Conservation (phyloP, 2,329 filamentous ascomycete genomes). For the Trichoderma guizhouense region DNA sequence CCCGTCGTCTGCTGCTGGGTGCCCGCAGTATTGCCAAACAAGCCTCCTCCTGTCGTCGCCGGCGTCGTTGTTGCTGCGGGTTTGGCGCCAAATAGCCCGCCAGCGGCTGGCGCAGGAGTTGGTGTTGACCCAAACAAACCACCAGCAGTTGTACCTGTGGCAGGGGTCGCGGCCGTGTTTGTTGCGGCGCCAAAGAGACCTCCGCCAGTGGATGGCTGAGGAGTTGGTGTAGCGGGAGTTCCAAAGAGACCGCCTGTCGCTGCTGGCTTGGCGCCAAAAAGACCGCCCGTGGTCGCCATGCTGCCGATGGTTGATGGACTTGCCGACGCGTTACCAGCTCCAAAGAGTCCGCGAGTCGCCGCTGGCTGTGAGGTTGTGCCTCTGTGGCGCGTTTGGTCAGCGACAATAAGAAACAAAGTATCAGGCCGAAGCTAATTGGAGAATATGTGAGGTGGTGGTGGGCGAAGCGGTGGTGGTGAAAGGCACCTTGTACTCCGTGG, state of each 20-base stretch:
- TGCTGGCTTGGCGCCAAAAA: slow-evolving; percentile 35
- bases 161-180: slow-evolving; percentile 9
- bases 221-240: slow-evolving; percentile 26
- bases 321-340: slow-evolving; percentile 29
- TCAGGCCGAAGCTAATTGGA: background rate
- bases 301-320: slow-evolving; percentile 28
- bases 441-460: background rate
- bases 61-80: slow-evolving; percentile 2
- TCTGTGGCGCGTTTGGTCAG: slow-evolving; percentile 21
- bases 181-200: slow-evolving; percentile 24
- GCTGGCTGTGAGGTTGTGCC: slow-evolving; percentile 32
- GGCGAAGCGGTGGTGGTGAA: background rate
- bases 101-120: slow-evolving; percentile 19
- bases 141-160: slow-evolving; percentile 22
- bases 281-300: slow-evolving; percentile 37
- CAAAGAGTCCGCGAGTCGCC: slow-evolving; percentile 37
- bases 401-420: background rate
- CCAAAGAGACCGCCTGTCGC: slow-evolving; percentile 30
- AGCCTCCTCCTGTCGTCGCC: slow-evolving; percentile 24
- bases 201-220: slow-evolving; percentile 22
- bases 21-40: slow-evolving; percentile 33
- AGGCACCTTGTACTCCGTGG: background rate
- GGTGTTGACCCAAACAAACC: slow-evolving; percentile 32
- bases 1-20: slow-evolving; percentile 20
- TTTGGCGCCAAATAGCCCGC: slow-evolving; percentile 19